Base-by-base conservation (phyloP, 208 protist species). In the Kentomonas sorsogonicus region DNA sequence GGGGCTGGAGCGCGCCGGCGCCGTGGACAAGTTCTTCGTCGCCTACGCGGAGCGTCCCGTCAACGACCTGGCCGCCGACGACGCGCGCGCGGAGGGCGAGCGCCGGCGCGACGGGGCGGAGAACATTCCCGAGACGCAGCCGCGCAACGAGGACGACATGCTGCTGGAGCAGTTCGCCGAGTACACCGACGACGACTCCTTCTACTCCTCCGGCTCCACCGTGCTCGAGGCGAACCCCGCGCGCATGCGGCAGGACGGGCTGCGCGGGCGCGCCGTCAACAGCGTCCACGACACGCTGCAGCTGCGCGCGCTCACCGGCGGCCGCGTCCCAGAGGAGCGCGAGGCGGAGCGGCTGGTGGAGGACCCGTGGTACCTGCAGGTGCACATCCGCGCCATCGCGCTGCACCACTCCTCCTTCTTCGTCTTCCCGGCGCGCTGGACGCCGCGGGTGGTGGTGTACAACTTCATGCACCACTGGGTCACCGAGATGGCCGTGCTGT, bases 101-200 rank as follows among this genome's bases (percentile, higher is more conserved):
- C 46, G 22, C 7, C 13, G 4, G 25, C 22, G 7, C 9, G 43
- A 23, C n/a, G 43, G 25, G 43, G 10, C 7, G 22, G 43, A 23
- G 38, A 41, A 41, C 13, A 41, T 18, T 41, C 11, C 13, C 16
- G 11, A 18, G 11, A 16, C 16, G 38, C 70, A 74, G 65, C 67
- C 78, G 23, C 78, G 78, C 44, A 72, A 85, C 48, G 85, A 92
- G 51, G 81, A 86, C 29, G 84, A 88, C 52, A 53, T 90, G 52
- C 58, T 92, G 41, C 77, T 94, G 23, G 79, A 86, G 72, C 78
- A 86, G 48, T 87, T 94, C 47, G 84, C 83, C 51, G 77, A 92
- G 67, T 95, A 89, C 73, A 95, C 88, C n/a, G 76, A 95, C 67
- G 88, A 95, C 69, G 88, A 95, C 57, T 91, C 83, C 36, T 91